phyloP scores from a whole-genome alignment of 179 eudicot genomes.

The Gypsophila paniculata region DNA sequence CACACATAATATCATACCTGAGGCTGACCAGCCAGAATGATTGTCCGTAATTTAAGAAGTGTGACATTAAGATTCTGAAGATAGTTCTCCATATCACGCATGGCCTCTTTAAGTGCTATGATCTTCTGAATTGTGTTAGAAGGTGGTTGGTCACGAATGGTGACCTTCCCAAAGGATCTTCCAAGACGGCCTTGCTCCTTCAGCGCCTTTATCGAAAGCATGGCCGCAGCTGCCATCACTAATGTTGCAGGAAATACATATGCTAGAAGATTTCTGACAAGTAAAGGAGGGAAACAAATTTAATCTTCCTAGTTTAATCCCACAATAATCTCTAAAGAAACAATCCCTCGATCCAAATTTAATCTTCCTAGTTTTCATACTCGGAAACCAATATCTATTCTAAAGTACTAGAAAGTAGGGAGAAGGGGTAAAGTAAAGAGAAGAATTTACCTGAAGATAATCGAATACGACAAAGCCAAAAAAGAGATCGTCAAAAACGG shows the following conservation, averaged over 20 bases:
- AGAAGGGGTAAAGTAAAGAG: too few relatives aligned
- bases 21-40: slow-evolving; percentile 81
- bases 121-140: slow-evolving; percentile 90
- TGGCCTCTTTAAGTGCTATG: slow-evolving; percentile 78
- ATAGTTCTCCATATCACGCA: slow-evolving; percentile 74
- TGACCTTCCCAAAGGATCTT: slow-evolving; percentile 73
- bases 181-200: slow-evolving; percentile 91
- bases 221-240: slow-evolving; percentile 51
- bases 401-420: too few relatives aligned
- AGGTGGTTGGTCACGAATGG: slow-evolving; percentile 83
- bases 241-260: slow-evolving; percentile 60
- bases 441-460: slow-evolving; percentile 57
- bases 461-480: slow-evolving; percentile 59
- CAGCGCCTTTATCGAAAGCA: slow-evolving; percentile 69
- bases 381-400: too few relatives aligned
- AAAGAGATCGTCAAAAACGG: slow-evolving; percentile 65
- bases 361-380: too few relatives aligned
- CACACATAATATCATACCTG: slow-evolving; percentile 47
- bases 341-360: too few relatives aligned
- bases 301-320: not conserved
- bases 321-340: not conserved
- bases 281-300: slow-evolving; percentile 7
- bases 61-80: slow-evolving; percentile 70
- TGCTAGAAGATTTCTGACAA: slow-evolving; percentile 60
- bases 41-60: slow-evolving; percentile 67